Evolutionary conservation across 2,329 filamentous ascomycete genomes (phyloP).

Genomic region (Colletotrichum lindemuthianum): DNA sequence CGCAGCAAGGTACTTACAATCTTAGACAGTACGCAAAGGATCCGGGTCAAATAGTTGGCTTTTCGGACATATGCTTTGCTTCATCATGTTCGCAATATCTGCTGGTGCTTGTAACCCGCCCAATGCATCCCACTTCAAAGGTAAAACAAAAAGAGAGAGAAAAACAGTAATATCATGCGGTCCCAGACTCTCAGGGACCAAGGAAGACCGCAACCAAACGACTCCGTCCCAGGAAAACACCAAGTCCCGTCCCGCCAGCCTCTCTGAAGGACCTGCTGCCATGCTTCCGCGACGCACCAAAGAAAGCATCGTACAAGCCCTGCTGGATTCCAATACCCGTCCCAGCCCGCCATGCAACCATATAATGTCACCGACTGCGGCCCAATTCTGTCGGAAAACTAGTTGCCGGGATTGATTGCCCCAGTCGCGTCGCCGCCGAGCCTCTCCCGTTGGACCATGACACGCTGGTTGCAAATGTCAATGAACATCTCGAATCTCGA

Average conservation of each 20-base stretch:
- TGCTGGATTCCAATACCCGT: constrained; percentile 27
- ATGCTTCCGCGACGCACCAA: constrained; percentile 31
- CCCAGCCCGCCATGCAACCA: constrained; percentile 36
- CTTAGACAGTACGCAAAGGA: too few species aligned
- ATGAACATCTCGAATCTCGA: constrained; percentile 75
- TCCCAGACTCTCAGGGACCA: constrained; percentile 29
- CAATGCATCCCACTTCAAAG: constrained; percentile 29
- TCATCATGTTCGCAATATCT: constrained; percentile 32
- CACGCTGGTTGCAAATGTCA: constrained; percentile 74
- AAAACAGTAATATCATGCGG: constrained; percentile 15
- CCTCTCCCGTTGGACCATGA: constrained; percentile 70
- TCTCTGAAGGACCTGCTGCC: constrained; percentile 24
- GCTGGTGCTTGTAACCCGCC: constrained; percentile 33
- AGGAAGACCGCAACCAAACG: constrained; percentile 19
- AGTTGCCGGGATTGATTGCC: constrained; percentile 16
- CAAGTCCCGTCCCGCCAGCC: constrained; percentile 16
- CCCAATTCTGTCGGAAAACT: not conserved
- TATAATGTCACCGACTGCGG: not conserved
- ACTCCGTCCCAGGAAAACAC: constrained; percentile 33
- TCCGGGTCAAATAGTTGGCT: too few species aligned
- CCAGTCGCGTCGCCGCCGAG: constrained; percentile 44
- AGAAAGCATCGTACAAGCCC: constrained; percentile 33
- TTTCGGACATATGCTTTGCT: constrained; percentile 13
- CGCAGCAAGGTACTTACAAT: too few species aligned
- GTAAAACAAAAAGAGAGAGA: not conserved